Base-by-base conservation (phyloP, 768 basidiomycete genomes). In the Xanthoconium stramineum region DNA sequence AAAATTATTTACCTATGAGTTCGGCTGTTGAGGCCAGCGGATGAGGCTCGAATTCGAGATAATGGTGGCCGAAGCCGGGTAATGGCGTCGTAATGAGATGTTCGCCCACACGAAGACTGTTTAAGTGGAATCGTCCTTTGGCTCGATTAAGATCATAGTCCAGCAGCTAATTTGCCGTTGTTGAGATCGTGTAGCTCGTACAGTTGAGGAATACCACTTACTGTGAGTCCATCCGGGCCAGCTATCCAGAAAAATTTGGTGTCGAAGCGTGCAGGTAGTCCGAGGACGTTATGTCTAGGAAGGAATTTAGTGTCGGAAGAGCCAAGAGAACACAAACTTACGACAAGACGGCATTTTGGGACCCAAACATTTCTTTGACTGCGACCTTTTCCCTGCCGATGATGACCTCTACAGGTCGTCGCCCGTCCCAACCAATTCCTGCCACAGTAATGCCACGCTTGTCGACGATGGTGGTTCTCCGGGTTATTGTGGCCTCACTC, bases 221-320 rank as follows among this genome's bases (percentile, higher is more conserved):
- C 83, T 20, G 74, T 77, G 11, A 85, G 71, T 28, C 79, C 78
- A 52, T 81, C 72, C 0, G 78, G 69, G n/a, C 80, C 81, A 13
- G 82, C 83, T 43, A 76, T 76, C 84, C 84, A 85, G 37, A 83
- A 72, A 56, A 77, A 82, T 60, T 83, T 80, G 3, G 82, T 77
- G 57, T 84, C 81, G 57, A 85, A 85, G n/a, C 83, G 79, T 9
- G 82, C 82, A 19, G 83, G 83, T 47, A 85, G 75, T 20, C 77
- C 76, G n/a, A 85, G 78, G 30, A 80, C 70, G 61, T 84, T 83
- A n/a, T 77, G 78, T 66, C 83, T 85, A 49, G 35, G 30, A 30
- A 33, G 11, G 1, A 17, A 10, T 50, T 40, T n/a, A 13, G 56
- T 28, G 9, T 61, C 37, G 33, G 52, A 36, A 36, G 36, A 28